These are phyloP conservation scores for Suillus subalutaceus DNA, from an alignment of 768 basidiomycete species.

Conservation along the genomic window DNA sequence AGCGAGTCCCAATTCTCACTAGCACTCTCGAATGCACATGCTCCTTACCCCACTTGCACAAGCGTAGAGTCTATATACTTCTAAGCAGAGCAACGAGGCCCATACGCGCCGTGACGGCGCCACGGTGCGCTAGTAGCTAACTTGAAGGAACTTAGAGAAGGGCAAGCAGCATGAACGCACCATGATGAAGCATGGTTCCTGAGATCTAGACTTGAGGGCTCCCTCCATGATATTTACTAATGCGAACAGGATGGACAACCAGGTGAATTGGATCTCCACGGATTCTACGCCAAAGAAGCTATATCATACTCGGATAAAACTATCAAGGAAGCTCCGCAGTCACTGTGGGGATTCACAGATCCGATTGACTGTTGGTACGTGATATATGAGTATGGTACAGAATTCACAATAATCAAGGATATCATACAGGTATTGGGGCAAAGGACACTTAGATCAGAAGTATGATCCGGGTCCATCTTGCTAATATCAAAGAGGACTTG, in stretches of 20 bases:
- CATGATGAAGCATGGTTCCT: background rate
- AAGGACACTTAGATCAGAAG: constrained; percentile 67
- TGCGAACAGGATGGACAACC: too few relatives aligned
- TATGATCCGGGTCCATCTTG: constrained; percentile 47
- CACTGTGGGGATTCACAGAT: constrained; percentile 57
- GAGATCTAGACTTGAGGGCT: too few relatives aligned
- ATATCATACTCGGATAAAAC: constrained; percentile 50
- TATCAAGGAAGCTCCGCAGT: constrained; percentile 62
- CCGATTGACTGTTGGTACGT: constrained; percentile 82
- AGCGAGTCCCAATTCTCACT: background rate
- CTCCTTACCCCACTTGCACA: background rate
- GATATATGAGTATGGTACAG: background rate
- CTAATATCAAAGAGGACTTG: constrained; percentile 83
- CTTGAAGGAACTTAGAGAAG: constrained; percentile 57
- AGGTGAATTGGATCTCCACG: constrained; percentile 56
- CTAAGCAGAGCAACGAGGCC: constrained; percentile 59
- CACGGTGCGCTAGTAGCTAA: constrained; percentile 75
- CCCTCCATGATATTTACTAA: too few relatives aligned
- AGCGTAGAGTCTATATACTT: constrained; percentile 45
- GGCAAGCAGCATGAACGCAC: constrained; percentile 80
- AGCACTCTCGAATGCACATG: background rate
- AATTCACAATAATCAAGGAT: background rate
- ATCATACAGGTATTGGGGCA: constrained; percentile 45
- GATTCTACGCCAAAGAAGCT: constrained; percentile 94
- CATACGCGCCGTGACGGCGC: constrained; percentile 52